Percentiles rank a stretch among this genome's conserved stretches.
Evolutionary conservation across 768 basidiomycete species (phyloP).

Genomic region (Phlegmacium glaucopus): DNA sequence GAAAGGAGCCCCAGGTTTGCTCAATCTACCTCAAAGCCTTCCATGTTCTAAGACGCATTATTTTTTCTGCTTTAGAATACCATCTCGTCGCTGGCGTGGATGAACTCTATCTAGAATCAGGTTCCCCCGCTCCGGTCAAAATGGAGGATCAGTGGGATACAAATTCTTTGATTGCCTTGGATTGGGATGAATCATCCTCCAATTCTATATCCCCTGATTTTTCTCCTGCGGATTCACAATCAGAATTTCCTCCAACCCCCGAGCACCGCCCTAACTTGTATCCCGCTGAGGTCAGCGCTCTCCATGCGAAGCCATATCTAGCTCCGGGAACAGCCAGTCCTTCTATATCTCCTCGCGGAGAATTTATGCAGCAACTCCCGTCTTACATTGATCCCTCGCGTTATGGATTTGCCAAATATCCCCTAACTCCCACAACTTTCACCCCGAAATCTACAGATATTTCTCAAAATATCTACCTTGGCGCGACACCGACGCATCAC

Average conservation of each 20-base stretch:
- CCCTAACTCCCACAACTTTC: constrained; percentile 3
- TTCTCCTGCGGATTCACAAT: constrained; percentile 41
- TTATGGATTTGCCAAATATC: constrained; percentile 17
- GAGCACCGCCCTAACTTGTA: constrained; percentile 30
- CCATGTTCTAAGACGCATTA: constrained; percentile 9
- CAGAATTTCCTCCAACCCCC: constrained; percentile 46
- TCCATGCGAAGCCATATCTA: constrained; percentile 17
- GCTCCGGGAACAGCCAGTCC: constrained; percentile 19
- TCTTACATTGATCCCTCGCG: constrained; percentile 17
- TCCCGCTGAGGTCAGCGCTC: constrained; percentile 24
- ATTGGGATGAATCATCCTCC: constrained; percentile 40
- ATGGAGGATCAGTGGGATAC: constrained; percentile 50
- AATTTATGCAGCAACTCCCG: constrained; percentile 25
- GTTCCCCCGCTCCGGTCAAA: constrained; percentile 50
- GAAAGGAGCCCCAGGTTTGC: constrained; percentile 74
- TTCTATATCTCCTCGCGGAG: constrained; percentile 28
- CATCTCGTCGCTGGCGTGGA: constrained; percentile 80
- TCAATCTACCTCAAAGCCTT: constrained; percentile 4
- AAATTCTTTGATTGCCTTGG: constrained; percentile 39
- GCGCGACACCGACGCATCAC: constrained; percentile 25
- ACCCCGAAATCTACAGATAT: constrained; percentile 7
- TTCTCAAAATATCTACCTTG: constrained; percentile 13
- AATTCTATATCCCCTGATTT: constrained; percentile 43
- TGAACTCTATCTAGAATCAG: constrained; percentile 54
- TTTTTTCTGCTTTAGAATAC: constrained; percentile 46